Conservation (phyloP, 805 yeast species). For the Huiozyma naganishii region DNA sequence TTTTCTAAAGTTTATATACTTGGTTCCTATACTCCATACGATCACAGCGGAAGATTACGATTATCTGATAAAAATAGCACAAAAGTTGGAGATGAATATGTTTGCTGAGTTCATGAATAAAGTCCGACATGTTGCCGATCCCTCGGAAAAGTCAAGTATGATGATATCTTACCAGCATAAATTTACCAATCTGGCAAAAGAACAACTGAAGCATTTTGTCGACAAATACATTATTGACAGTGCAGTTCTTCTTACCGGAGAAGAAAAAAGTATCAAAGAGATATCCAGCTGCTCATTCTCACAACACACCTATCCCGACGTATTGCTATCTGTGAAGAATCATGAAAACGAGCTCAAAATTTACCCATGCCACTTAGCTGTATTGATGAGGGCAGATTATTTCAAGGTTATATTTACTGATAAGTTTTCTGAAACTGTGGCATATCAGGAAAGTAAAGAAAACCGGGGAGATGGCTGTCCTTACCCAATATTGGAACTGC, state of each 20-base stretch:
- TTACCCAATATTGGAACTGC: constrained; percentile 10
- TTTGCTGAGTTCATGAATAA: constrained; percentile 29
- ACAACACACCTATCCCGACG: constrained; percentile 33
- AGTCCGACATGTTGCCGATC: constrained; percentile 18
- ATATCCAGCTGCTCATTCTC: constrained; percentile 3
- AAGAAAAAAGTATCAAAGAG: not conserved
- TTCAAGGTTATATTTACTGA: constrained; percentile 54
- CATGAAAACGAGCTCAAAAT: constrained; percentile 23
- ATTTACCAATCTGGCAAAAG: constrained; percentile 23
- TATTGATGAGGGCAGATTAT: constrained; percentile 51
- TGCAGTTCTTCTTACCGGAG: not conserved
- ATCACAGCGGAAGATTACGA: constrained; percentile 24
- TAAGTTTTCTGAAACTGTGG: constrained; percentile 29
- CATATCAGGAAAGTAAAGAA: not conserved
- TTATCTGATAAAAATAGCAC: constrained; percentile 26
- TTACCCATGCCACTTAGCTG: constrained; percentile 57
- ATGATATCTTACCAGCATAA: constrained; percentile 26
- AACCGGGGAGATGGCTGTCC: constrained; percentile 6
- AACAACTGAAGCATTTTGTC: constrained; percentile 16
- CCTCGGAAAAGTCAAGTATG: constrained; percentile 26
- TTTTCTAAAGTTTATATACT: constrained; percentile 27
- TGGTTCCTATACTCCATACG: constrained; percentile 32
- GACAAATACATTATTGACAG: constrained; percentile 13
- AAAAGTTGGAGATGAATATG: constrained; percentile 27
- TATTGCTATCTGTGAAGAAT: constrained; percentile 30